Conservation (phyloP, 306 rosid species). For the Cicer arietinum region DNA sequence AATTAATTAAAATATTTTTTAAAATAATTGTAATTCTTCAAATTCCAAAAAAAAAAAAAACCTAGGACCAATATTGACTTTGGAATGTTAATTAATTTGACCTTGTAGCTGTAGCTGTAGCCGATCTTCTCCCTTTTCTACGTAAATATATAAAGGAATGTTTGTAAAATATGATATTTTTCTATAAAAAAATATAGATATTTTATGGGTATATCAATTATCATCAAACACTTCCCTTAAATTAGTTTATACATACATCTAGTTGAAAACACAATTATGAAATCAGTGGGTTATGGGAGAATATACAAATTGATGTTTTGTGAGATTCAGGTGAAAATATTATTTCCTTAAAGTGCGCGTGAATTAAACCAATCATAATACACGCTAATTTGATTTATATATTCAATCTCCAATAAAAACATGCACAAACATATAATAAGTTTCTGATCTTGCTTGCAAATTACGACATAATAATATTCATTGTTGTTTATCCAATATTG, state of each 20-base stretch:
- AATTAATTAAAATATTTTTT: neutral
- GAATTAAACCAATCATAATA: slow-evolving; percentile 18
- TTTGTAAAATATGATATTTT: too few species aligned
- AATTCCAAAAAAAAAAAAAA: neutral
- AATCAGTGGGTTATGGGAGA: neutral
- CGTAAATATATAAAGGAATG: slow-evolving; percentile 6
- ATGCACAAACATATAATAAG: neutral
- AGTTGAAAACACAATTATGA: slow-evolving; percentile 43
- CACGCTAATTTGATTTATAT: neutral
- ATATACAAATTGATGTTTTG: neutral
- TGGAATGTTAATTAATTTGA: slow-evolving; percentile 4
- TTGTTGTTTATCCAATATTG: slow-evolving; percentile 7
- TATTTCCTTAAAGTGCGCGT: neutral
- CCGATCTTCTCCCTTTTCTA: neutral
- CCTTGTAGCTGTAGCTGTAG: neutral
- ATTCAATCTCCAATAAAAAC: too few species aligned
- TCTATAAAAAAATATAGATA: too few species aligned
- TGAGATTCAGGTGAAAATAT: slow-evolving; percentile 18
- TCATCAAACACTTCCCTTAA: neutral
- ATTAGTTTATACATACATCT: neutral
- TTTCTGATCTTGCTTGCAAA: slow-evolving; percentile 14
- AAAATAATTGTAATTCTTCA: neutral
- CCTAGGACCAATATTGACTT: slow-evolving; percentile 1
- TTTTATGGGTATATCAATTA: neutral
- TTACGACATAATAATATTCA: slow-evolving; percentile 50